A percentile compares a stretch with the other conserved stretches of the same genome.
Conservation (phyloP, 139 green algal species). For the Spirogloea muscicola region DNA sequence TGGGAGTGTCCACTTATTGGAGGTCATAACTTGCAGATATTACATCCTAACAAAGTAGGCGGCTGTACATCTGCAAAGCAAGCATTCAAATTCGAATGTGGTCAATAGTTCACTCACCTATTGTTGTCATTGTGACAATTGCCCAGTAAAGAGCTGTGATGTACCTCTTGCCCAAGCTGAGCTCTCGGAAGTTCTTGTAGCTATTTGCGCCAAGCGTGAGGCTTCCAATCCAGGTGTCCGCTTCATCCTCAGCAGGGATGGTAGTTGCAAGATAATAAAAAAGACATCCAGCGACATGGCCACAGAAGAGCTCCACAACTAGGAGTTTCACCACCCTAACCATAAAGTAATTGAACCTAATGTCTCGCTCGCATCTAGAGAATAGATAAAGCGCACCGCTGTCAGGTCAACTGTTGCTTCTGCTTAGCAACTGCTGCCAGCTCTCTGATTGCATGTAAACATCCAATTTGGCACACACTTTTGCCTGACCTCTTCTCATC, state of each 20-base stretch:
- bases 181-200: slow-evolving; percentile 13
- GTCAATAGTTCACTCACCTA: too few relatives aligned
- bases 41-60: too few relatives aligned
- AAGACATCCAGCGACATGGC: slow-evolving; percentile 16
- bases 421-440: too few relatives aligned
- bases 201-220: slow-evolving; percentile 1
- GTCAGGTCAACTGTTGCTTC: too few relatives aligned
- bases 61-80: too few relatives aligned
- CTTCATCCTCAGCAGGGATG: neutral
- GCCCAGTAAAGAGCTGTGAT: slow-evolving; percentile 26
- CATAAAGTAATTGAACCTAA: slow-evolving; percentile 27
- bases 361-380: slow-evolving; percentile 20
- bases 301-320: slow-evolving; percentile 16
- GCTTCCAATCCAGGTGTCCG: slow-evolving; percentile 16
- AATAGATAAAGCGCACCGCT: neutral
- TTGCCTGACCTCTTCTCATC: neutral
- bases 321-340: slow-evolving; percentile 17
- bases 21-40: too few relatives aligned
- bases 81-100: too few relatives aligned
- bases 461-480: neutral
- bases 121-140: slow-evolving; percentile 17
- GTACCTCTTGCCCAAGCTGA: slow-evolving; percentile 9
- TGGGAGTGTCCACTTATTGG: too few relatives aligned
- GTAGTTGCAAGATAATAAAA: slow-evolving; percentile 41
- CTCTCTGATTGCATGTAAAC: neutral